Evolutionary conservation across 2,329 filamentous ascomycete species (phyloP).

Genomic region (Periconia sp.): DNA sequence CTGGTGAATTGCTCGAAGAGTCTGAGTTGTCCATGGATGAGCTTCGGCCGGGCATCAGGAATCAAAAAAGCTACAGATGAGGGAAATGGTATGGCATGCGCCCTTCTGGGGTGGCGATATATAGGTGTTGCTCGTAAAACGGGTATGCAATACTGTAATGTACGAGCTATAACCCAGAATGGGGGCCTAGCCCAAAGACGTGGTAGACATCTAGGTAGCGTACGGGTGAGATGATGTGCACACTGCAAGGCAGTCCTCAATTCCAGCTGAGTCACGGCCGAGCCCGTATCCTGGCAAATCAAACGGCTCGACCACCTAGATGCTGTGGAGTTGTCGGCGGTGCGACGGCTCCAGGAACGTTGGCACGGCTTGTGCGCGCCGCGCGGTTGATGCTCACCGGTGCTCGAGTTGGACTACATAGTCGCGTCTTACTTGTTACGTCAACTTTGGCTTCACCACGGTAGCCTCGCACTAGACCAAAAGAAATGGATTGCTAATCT

Average conservation of each 20-base stretch:
- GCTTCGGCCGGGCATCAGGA: slow-evolving; percentile 24
- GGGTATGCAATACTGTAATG: slow-evolving; percentile 19
- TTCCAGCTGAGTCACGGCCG: slow-evolving; percentile 35
- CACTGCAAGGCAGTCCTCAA: too few relatives aligned
- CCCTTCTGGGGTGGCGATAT: slow-evolving; percentile 23
- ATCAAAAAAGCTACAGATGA: slow-evolving; percentile 11
- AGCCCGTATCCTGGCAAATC: slow-evolving; percentile 28
- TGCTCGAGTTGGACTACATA: slow-evolving; percentile 27
- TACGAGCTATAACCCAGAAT: slow-evolving; percentile 17
- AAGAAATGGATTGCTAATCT: neutral
- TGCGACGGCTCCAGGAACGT: slow-evolving; percentile 12
- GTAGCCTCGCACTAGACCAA: slow-evolving; percentile 19
- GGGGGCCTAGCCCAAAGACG: slow-evolving; percentile 33
- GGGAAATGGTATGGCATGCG: neutral
- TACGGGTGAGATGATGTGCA: slow-evolving; percentile 23
- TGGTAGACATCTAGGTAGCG: slow-evolving; percentile 21
- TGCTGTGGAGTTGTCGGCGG: slow-evolving; percentile 12
- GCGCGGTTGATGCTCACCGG: slow-evolving; percentile 26
- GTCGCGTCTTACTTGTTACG: neutral
- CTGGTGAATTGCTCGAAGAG: slow-evolving; percentile 36
- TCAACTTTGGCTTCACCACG: slow-evolving; percentile 15
- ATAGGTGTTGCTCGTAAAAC: slow-evolving; percentile 24
- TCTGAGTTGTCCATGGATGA: slow-evolving; percentile 23
- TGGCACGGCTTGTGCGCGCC: slow-evolving; percentile 13
- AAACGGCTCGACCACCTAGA: slow-evolving; percentile 1